Percentiles rank a stretch among this genome's conserved stretches.
phyloP scores from a whole-genome alignment of 176 grass and related monocot species.

The Pontederia crassipes region DNA sequence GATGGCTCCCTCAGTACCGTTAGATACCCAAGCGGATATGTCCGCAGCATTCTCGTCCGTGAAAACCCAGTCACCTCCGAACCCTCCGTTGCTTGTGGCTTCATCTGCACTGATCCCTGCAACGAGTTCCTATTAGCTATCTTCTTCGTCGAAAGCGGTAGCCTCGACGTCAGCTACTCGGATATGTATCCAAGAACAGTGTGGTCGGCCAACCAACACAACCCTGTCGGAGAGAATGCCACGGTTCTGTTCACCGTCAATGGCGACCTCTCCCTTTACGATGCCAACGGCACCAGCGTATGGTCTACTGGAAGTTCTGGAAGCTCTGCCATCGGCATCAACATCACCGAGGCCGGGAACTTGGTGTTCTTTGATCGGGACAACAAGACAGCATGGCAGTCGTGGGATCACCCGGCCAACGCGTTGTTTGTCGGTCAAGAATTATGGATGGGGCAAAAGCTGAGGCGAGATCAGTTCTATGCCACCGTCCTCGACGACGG shows the following conservation, averaged over 20 bases:
- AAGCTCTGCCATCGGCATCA: conserved; percentile 2
- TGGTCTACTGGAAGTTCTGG: conserved; percentile 18
- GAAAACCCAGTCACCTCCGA: no score
- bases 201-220: conserved; percentile 25
- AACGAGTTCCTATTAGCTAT: conserved; percentile 20
- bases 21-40: no score
- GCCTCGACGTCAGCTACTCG: background rate
- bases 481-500: conserved; percentile 12
- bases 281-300: conserved; percentile 11
- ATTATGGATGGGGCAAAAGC: conserved; percentile 24
- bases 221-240: conserved; percentile 28
- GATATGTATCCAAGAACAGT: no score
- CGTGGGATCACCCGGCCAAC: conserved; percentile 36
- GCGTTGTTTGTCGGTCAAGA: conserved; percentile 24
- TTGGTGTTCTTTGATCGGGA: no score
- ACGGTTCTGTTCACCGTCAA: conserved; percentile 20
- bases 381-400: no score
- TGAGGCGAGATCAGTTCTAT: conserved; percentile 15
- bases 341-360: conserved; percentile 23
- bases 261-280: conserved; percentile 22
- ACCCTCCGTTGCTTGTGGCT: no score
- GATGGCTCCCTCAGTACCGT: no score
- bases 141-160: conserved; percentile 26
- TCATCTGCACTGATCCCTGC: conserved; percentile 26
- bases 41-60: no score